Percentiles rank a stretch among this genome's conserved stretches.
Conservation (phyloP, 1,139 yeast species). For the Citeromyces hawaiiensis region DNA sequence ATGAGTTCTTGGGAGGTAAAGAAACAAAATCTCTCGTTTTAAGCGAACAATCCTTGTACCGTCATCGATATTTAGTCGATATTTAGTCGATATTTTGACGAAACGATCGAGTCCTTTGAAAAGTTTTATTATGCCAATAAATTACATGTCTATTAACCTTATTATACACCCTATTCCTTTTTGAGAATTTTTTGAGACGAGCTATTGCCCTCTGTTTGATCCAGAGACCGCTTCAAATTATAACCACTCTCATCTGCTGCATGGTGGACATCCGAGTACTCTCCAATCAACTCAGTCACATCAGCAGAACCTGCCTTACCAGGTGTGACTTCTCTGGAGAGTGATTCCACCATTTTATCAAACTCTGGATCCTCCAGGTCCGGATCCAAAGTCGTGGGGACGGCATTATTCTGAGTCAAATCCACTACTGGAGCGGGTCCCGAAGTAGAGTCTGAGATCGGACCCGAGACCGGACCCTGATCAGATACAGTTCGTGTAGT, state of each 20-base stretch:
- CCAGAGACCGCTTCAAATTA: not conserved
- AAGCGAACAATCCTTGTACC: no score
- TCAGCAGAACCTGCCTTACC: slow-evolving; percentile 1
- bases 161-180: not conserved
- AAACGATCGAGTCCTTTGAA: no score
- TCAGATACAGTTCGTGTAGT: slow-evolving; percentile 1
- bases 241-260: not conserved
- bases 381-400: not conserved
- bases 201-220: not conserved
- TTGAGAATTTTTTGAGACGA: not conserved
- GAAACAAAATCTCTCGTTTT: no score
- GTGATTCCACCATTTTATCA: slow-evolving; percentile 6
- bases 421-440: not conserved
- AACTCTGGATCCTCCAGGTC: slow-evolving; percentile 5
- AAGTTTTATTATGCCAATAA: not conserved
- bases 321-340: slow-evolving; percentile 8
- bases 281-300: not conserved
- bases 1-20: no score
- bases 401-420: not conserved
- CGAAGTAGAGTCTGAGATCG: not conserved
- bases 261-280: not conserved
- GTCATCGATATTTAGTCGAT: no score
- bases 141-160: not conserved
- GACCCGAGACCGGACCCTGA: not conserved
- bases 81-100: no score